Evolutionary conservation across 805 yeast species (phyloP), one percentile per base, ranked within the genome.

Genomic region (Suhomyces kilbournensis): DNA sequence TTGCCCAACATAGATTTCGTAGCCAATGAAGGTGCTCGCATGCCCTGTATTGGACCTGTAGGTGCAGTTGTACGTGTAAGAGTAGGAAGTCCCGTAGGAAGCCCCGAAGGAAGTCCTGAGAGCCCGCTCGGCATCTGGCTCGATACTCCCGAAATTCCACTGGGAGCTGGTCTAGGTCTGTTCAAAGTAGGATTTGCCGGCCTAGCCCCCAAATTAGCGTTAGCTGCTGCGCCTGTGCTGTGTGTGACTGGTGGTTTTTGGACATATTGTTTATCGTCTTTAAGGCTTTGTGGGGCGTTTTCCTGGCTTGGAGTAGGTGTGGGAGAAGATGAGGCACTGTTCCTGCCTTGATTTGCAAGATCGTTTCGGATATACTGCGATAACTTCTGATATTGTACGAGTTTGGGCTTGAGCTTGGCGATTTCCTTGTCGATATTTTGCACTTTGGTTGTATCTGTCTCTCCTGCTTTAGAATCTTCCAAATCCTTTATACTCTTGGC

Each of bases 281-380:
- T 38, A 10, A 38, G 20, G 32, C n/a, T 12, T 25, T 25, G 28
- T 12, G 35, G 35, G 9, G 35, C 17, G 17, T 32, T 32, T n/a
- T 32, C 35, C 7, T 32, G 35, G 9, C 15, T 32, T 0, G 45
- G 45, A 5, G 26, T 20, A 5, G 50, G 50, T 14, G 46, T 30
- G 3, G 49, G 49, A n/a, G 49, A 25, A 3, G 49, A 46, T 3
- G 39, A 26, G 14, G 26, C n/a, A 10, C 23, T 40, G 32, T n/a
- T 46, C 28, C 50, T 54, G 22, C 55, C 53, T 23, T 56, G 55
- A 15, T 58, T 59, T 45, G 54, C 60, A 34, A 65, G 55, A 47
- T 64, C 63, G 42, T 58, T 59, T 25, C 60, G 55, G 60, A 65
- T 57, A 56, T 58, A 62, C 32, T 54, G 54, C 3, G 64, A 61